Conservation (phyloP, 1,139 yeast genomes). For the Sugiyamaella xylanicola region DNA sequence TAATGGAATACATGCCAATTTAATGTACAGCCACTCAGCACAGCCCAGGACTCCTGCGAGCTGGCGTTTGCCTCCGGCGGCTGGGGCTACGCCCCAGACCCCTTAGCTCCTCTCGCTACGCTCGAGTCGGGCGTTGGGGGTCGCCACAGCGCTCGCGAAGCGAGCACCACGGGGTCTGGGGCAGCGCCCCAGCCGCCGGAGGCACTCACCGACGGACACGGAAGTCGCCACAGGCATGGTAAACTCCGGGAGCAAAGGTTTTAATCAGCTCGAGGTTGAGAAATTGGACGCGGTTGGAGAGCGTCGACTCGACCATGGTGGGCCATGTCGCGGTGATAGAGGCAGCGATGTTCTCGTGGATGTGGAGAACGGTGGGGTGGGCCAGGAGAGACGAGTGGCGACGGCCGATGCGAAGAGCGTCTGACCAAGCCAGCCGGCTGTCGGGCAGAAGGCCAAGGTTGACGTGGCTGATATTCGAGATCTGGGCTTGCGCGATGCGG, state of each 20-base stretch:
- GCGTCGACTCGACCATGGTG: background rate
- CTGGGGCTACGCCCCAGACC: conserved; percentile 1
- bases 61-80: background rate
- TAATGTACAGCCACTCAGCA: no score
- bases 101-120: background rate
- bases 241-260: conserved; percentile 84
- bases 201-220: conserved; percentile 10
- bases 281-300: conserved; percentile 19
- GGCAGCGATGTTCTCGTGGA: conserved; percentile 73
- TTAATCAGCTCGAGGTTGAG: conserved; percentile 63
- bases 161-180: conserved; percentile 15
- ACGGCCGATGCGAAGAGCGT: conserved; percentile 42
- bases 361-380: conserved; percentile 51
- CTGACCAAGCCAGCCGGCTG: conserved; percentile 62
- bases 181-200: conserved; percentile 18
- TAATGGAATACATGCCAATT: no score
- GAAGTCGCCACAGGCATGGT: conserved; percentile 72
- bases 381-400: conserved; percentile 9
- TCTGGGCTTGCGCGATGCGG: conserved; percentile 42
- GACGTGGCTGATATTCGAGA: conserved; percentile 56
- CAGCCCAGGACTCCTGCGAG: no score
- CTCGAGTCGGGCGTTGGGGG: background rate
- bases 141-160: conserved; percentile 14
- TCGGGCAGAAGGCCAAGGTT: conserved; percentile 79
- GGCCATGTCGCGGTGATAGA: conserved; percentile 47